Base-by-base conservation (phyloP, 2,329 filamentous ascomycete genomes). In the Xylariaceae sp. region DNA sequence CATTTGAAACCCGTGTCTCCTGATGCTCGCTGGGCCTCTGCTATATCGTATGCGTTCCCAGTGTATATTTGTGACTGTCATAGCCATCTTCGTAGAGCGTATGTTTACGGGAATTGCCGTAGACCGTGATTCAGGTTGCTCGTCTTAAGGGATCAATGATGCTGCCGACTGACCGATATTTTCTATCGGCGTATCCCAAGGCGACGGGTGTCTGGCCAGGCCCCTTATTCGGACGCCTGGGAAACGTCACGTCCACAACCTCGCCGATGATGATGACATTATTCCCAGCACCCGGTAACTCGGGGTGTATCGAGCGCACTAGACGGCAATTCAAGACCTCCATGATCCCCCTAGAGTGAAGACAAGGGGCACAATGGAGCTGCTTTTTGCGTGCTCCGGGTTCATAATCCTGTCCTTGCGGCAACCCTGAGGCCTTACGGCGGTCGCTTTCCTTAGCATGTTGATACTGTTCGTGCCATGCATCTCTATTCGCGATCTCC, bases 251-350 rank as follows among this genome's bases (percentile, higher is more conserved):
- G 8, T 45, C 37, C 2, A 56, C 45, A 9, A 60, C 58, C 37
- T 60, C 55, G 47, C 58, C 58, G 46, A 60, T 58, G 29, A 60
- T 47, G 45, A 60, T n/a, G 40, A 54, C 50, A 12, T 58, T 60
- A 12, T 58, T 46, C n/a, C 47, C 55, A 1, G 52, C 55, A 11
- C 50, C 49, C 6, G 55, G 50, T 2, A 57, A 26, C 9, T 60
- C 50, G 1, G 55, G 52, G 29, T 53, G 50, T 45, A 60, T 50
- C 12, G 52, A 39, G 52, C 55, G 50, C 30, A 50, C 55, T 8
- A 60, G 26, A 32, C 53, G 58, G 37, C 58, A 60, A 19, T 55
- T 34, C 3, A 60, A 37, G 8, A 58, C 53, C 29, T 58, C 58
- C 9, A 54, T 44, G 35, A 58, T 46, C 1, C 47, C 58, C 5